Base-by-base conservation (phyloP, 345 rosid genomes). In the Euphorbia lathyris region DNA sequence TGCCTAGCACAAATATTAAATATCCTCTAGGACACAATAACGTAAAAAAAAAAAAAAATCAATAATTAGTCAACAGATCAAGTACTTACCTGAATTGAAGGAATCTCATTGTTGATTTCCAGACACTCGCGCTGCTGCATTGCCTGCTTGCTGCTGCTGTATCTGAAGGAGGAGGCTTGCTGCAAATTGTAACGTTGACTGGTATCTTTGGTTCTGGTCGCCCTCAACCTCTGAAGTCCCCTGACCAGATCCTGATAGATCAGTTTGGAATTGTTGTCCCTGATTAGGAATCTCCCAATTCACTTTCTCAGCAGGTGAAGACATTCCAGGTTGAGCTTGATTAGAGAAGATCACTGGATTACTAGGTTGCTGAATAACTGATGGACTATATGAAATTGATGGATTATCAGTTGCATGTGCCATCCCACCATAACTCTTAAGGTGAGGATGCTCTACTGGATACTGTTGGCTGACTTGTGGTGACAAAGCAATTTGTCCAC, bases 171-270 rank as follows among this genome's bases (percentile, higher is more conserved):
- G 99, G 69, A 95, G 96, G 76, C 63, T 88, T 16, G 99, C 97
- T 7, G 99, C 99, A 82, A 95, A 80, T 74, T 92, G 93, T 63
- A 95, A 80, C 0, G 99, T 92, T 68, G 96, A 95, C 71, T 95
- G 97, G 76, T 95, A 95, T 26, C 90, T 80, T 81, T 92, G 93
- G 74, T 90, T 87, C 76, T 90, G 92, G 76, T 90, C 97, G n/a
- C 67, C 85, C 77, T 91, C 97, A 27, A 64, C 79, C 73, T 85
- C 89, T 68, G 88, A 68, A 56, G 78, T 61, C 30, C 73, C 83
- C 76, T 80, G 87, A 74, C 75, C 80, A 79, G 85, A 65, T 63
- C 81, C 90, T 77, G 85, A 53, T 27, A 77, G 69, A 57, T 82
- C 75, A 72, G 87, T 70, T 73, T 89, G 90, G 34, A 75, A 65